A percentile compares a stretch with the other conserved stretches of the same genome.
Evolutionary conservation across 2,329 filamentous ascomycete species (phyloP).

Genomic region (Arachnopeziza araneosa): DNA sequence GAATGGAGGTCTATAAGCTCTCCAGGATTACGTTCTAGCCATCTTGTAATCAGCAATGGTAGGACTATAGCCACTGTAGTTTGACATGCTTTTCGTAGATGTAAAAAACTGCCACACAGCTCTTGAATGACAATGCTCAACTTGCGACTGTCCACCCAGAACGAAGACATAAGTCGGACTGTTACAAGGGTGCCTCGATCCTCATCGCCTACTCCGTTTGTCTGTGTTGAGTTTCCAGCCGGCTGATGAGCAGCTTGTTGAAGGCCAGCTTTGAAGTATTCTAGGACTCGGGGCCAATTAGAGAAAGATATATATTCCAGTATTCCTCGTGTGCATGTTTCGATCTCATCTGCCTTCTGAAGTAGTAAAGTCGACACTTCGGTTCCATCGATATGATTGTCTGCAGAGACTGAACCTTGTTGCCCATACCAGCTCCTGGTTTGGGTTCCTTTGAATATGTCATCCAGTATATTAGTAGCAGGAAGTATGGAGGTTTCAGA

Average conservation of each 20-base stretch:
- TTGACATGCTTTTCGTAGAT: conserved; percentile 59
- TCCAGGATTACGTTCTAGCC: conserved; percentile 59
- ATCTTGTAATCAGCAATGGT: conserved; percentile 58
- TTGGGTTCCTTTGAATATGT: conserved; percentile 28
- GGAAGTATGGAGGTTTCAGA: conserved; percentile 52
- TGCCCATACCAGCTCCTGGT: conserved; percentile 29
- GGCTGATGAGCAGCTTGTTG: conserved; percentile 26
- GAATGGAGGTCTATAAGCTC: conserved; percentile 62
- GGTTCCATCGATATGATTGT: conserved; percentile 23
- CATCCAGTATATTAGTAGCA: conserved; percentile 52
- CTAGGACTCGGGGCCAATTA: conserved; percentile 55
- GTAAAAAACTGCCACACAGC: conserved; percentile 60
- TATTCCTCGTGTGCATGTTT: conserved; percentile 49
- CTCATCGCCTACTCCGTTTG: conserved; percentile 23
- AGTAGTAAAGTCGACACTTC: conserved; percentile 26
- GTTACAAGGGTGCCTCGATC: conserved; percentile 43
- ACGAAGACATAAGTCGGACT: conserved; percentile 54
- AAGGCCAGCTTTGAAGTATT: conserved; percentile 46
- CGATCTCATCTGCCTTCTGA: conserved; percentile 40
- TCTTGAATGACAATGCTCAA: conserved; percentile 59
- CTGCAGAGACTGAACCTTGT: conserved; percentile 21
- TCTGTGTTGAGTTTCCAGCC: conserved; percentile 18
- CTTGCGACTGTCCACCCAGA: conserved; percentile 60
- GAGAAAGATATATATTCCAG: conserved; percentile 61
- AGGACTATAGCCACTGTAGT: conserved; percentile 56